phyloP scores from a whole-genome alignment of 2,329 filamentous ascomycete genomes.

The Zarea fungicola region DNA sequence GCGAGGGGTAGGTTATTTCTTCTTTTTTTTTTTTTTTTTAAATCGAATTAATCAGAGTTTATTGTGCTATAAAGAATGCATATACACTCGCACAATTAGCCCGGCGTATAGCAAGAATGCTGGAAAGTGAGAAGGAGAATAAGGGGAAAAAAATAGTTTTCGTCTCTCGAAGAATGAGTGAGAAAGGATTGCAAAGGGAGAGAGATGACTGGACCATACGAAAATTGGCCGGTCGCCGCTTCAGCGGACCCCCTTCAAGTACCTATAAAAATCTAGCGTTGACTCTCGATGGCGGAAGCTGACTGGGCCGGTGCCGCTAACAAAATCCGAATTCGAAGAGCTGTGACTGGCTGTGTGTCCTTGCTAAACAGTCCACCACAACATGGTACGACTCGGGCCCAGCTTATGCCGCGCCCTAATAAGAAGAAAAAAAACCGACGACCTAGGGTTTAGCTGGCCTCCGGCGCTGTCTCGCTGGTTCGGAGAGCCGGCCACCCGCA shows the following conservation, averaged over 20 bases:
- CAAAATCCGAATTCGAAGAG: slow-evolving; percentile 1
- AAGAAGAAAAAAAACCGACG: too few species aligned
- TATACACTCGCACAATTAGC: not conserved
- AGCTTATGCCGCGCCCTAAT: too few species aligned
- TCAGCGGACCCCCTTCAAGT: too few species aligned
- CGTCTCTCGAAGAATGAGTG: not conserved
- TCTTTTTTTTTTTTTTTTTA: slow-evolving; percentile 4
- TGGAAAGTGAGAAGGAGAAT: not conserved
- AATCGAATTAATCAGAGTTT: not conserved
- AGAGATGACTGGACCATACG: too few species aligned
- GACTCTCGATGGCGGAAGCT: slow-evolving; percentile 1
- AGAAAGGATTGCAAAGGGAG: too few species aligned
- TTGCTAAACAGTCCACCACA: too few species aligned
- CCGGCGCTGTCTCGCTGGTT: too few species aligned
- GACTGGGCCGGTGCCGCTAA: not conserved
- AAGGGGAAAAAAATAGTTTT: not conserved
- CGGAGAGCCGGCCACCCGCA: too few species aligned
- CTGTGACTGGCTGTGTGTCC: slow-evolving; percentile 1
- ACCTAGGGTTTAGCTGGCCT: too few species aligned
- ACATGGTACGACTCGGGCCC: too few species aligned
- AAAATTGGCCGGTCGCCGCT: too few species aligned
- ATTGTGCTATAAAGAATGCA: slow-evolving; percentile 5
- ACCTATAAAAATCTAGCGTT: too few species aligned
- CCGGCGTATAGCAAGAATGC: not conserved
- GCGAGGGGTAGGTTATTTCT: not conserved